Base-by-base conservation (phyloP, 2,329 filamentous ascomycete species). In the Lasiodiplodia sp. region DNA sequence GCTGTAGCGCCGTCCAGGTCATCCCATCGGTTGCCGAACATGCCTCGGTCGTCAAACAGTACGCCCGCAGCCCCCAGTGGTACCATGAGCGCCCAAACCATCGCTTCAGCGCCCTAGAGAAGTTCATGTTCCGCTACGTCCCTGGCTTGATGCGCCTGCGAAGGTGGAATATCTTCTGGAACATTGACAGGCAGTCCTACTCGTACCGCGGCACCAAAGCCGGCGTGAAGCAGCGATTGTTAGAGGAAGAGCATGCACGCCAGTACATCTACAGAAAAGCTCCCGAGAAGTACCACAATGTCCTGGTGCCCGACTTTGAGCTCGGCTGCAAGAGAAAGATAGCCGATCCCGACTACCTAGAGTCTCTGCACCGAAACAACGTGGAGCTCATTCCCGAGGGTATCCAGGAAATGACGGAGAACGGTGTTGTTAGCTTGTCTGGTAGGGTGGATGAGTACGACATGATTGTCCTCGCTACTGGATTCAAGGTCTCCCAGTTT, bases 271-370 rank as follows among this genome's bases (percentile, higher is more conserved):
- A 67, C 34, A 55, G 57, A 6, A 68, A n/a, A 1, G 70, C 73
- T 7, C 74, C 74, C 10, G 37, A 72, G 52, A 72, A 73, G 66
- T 73, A 73, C 75, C 71, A 81, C 77, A 74, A 80, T 78, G 68
- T 98, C 96, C 77, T 98, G 96, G n/a, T 96, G 95, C 37, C 95
- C 93, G 37, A 88, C 78, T 71, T 91, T 89, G 70, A 94, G 91
- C 82, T 94, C 97, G 72, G 91, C 90, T 57, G 90, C 90, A 73
- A 73, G 52, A 62, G 72, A 1, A 67, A 70, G 12, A 71, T 73
- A n/a, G 72, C 72, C 56, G 70, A 73, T 38, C 71, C 71, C 10
- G 69, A 71, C 60, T 77, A 78, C 60, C 72, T 80, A 1, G 71
- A 73, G 16, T 66, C 70, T 14, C 63, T 76, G 11, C 56, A 73